phyloP scores from a whole-genome alignment of 2,329 filamentous ascomycete genomes.

The Cryphonectria radicalis region DNA sequence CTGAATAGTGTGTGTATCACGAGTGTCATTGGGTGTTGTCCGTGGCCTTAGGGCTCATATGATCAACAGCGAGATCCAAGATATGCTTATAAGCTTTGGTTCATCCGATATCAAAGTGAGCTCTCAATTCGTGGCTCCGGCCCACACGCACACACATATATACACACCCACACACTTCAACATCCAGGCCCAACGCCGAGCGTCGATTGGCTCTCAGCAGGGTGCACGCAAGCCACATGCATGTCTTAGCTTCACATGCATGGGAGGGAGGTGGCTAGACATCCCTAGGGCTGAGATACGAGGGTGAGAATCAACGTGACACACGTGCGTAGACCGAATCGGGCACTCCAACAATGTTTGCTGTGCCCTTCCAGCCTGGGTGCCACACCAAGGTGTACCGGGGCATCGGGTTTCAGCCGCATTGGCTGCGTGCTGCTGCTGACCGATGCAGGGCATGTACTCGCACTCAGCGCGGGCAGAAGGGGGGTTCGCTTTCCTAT shows the following conservation, averaged over 20 bases:
- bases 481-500: background rate
- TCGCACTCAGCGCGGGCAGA: background rate
- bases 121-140: background rate
- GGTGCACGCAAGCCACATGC: background rate
- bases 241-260: slow-evolving; percentile 3
- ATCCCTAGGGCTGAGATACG: background rate
- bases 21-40: background rate
- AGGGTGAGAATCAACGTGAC: background rate
- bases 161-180: background rate
- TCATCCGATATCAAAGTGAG: background rate
- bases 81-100: background rate
- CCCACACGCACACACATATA: background rate
- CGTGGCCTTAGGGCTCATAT: background rate
- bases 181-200: background rate
- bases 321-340: background rate
- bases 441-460: background rate
- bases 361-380: background rate
- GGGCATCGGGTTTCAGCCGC: slow-evolving; percentile 12
- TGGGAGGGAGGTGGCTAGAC: background rate
- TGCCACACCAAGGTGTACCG: background rate
- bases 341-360: background rate
- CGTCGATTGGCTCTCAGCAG: background rate
- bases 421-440: background rate
- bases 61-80: background rate
- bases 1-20: background rate